Percentiles rank a stretch among this genome's conserved stretches.
Evolutionary conservation across 2,329 filamentous ascomycete species (phyloP).

Genomic region (Thielaviopsis populi): DNA sequence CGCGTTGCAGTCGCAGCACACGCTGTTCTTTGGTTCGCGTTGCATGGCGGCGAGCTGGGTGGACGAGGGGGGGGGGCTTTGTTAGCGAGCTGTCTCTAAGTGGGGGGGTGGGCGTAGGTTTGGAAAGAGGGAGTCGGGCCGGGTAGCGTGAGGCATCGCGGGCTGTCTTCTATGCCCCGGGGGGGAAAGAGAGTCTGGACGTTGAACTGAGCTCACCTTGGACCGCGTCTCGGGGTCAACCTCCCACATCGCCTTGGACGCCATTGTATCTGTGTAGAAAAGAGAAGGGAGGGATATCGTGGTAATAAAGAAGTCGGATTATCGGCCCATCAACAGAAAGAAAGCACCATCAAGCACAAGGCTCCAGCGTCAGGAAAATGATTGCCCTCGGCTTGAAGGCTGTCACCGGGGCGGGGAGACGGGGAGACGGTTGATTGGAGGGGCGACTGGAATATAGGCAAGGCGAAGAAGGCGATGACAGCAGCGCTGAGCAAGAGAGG

Average conservation of each 20-base stretch:
- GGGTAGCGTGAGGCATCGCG: background rate
- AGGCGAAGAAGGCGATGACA: too few relatives aligned
- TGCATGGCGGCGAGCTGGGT: constrained; percentile 73
- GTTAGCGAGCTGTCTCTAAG: background rate
- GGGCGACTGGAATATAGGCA: too few relatives aligned
- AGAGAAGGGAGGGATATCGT: background rate
- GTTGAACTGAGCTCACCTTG: constrained; percentile 46
- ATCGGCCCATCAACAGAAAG: background rate
- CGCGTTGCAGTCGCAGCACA: constrained; percentile 88
- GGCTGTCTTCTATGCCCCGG: background rate
- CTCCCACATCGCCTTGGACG: constrained; percentile 85
- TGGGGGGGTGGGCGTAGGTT: background rate
- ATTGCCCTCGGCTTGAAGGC: background rate
- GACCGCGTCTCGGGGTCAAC: constrained; percentile 93
- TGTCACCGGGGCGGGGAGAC: background rate
- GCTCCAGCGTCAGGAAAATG: background rate
- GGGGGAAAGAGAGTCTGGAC: background rate
- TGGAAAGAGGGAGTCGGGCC: background rate
- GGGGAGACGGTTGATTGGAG: background rate
- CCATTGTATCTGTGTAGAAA: constrained; percentile 30
- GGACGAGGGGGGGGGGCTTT: background rate
- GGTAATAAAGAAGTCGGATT: background rate
- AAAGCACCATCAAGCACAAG: background rate
- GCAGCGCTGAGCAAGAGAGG: background rate
- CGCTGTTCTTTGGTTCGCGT: constrained; percentile 74